A percentile compares a stretch with the other conserved stretches of the same genome.
Conservation (phyloP, 2,329 filamentous ascomycete genomes). For the Penicillium sp. region DNA sequence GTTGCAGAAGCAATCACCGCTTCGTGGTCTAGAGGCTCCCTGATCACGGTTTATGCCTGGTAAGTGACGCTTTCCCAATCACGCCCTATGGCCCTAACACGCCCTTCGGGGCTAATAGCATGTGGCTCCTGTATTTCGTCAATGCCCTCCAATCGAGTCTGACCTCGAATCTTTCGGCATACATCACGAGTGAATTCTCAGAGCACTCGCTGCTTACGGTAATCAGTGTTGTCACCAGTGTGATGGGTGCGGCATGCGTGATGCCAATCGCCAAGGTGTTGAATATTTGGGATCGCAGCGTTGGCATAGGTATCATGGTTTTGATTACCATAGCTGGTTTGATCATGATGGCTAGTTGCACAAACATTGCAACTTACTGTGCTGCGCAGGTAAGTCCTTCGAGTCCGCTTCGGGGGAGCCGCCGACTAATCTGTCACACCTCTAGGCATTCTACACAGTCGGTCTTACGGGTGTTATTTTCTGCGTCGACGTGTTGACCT, state of each 20-base stretch:
- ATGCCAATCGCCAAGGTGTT: slow-evolving; percentile 64
- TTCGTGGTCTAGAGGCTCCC: slow-evolving; percentile 43
- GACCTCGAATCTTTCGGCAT: slow-evolving; percentile 47
- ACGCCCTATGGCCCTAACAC: slow-evolving; percentile 49
- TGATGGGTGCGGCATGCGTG: slow-evolving; percentile 60
- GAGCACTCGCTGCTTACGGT: slow-evolving; percentile 58
- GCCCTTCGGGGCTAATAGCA: slow-evolving; percentile 30
- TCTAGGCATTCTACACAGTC: slow-evolving; percentile 46
- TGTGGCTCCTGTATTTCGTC: slow-evolving; percentile 46
- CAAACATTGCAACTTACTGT: slow-evolving; percentile 62
- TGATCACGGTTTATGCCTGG: slow-evolving; percentile 52
- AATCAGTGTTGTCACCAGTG: slow-evolving; percentile 56
- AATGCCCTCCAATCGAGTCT: slow-evolving; percentile 43
- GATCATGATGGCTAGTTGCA: slow-evolving; percentile 63
- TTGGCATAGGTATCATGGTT: slow-evolving; percentile 57
- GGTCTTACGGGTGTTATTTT: slow-evolving; percentile 60
- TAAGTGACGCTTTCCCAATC: slow-evolving; percentile 37
- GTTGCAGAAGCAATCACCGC: slow-evolving; percentile 23
- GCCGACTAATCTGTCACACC: background rate
- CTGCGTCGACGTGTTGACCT: slow-evolving; percentile 60
- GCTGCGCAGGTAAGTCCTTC: slow-evolving; percentile 51
- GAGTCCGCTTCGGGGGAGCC: background rate
- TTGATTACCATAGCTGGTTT: slow-evolving; percentile 51
- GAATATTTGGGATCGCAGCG: slow-evolving; percentile 63
- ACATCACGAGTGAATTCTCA: slow-evolving; percentile 55